Evolutionary conservation across 352 stramenopile species (phyloP).

Genomic region (Phytopythium sindhum): DNA sequence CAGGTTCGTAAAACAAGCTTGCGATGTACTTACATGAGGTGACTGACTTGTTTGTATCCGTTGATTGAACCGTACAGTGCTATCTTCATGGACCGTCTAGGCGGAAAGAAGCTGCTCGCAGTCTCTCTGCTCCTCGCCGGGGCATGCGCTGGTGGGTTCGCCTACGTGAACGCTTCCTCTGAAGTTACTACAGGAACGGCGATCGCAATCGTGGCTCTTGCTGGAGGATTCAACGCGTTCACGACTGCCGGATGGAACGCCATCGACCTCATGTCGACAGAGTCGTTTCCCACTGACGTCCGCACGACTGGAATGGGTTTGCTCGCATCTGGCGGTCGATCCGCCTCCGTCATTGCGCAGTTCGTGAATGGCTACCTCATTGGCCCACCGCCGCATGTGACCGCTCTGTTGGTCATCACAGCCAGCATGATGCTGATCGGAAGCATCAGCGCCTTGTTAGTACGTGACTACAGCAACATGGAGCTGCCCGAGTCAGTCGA

Average conservation of each 20-base stretch:
- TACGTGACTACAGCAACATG: conserved; percentile 59
- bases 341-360: conserved; percentile 89
- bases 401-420: conserved; percentile 70
- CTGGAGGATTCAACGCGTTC: conserved; percentile 90
- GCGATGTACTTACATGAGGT: neutral
- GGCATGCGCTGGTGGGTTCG: conserved; percentile 65
- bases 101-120: conserved; percentile 62
- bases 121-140: conserved; percentile 75
- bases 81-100: conserved; percentile 65
- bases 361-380: conserved; percentile 89
- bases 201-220: conserved; percentile 69
- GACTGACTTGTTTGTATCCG: neutral
- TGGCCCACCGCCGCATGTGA: conserved; percentile 66
- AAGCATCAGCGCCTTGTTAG: conserved; percentile 49
- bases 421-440: conserved; percentile 81
- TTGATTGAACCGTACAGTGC: conserved; percentile 20
- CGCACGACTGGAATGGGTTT: conserved; percentile 89
- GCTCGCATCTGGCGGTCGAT: conserved; percentile 73
- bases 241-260: conserved; percentile 91
- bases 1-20: conserved; percentile 25
- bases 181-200: conserved; percentile 14
- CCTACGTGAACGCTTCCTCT: conserved; percentile 47
- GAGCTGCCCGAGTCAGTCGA: conserved; percentile 51
- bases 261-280: conserved; percentile 87
- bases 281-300: conserved; percentile 89